These are phyloP conservation scores for Epithele typhae DNA, from an alignment of 768 basidiomycete genomes.

Conservation along the genomic window DNA sequence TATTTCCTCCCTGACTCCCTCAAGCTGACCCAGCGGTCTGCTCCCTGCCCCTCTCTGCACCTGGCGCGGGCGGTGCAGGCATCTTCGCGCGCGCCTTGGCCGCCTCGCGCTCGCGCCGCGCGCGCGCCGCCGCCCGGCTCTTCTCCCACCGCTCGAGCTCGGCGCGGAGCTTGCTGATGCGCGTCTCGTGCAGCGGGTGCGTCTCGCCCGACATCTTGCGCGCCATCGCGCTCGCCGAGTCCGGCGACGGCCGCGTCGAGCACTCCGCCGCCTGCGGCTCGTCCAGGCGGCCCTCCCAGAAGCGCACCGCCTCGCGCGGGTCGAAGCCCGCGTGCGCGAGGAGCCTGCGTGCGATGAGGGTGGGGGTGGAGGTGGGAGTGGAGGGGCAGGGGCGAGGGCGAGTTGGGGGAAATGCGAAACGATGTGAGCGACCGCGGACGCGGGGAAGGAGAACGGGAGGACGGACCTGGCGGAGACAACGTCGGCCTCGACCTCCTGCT, in stretches of 20 bases:
- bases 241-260: slow-evolving; percentile 23
- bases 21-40: too few species aligned
- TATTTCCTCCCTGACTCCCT: too few species aligned
- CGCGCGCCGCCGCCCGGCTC: slow-evolving; percentile 33
- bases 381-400: slow-evolving; percentile 1
- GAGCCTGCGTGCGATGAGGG: slow-evolving; percentile 43
- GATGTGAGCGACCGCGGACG: too few species aligned
- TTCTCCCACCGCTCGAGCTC: slow-evolving; percentile 74
- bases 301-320: slow-evolving; percentile 72
- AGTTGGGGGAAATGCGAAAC: not conserved
- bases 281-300: slow-evolving; percentile 69
- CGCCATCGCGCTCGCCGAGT: slow-evolving; percentile 8
- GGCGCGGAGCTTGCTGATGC: slow-evolving; percentile 53
- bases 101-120: slow-evolving; percentile 7
- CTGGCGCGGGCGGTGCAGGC: too few species aligned
- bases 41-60: too few species aligned
- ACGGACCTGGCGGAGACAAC: slow-evolving; percentile 76
- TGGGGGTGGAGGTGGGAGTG: not conserved
- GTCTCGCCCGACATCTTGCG: slow-evolving; percentile 39
- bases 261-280: slow-evolving; percentile 39
- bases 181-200: slow-evolving; percentile 67
- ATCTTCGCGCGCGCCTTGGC: not conserved
- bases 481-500: slow-evolving; percentile 92
- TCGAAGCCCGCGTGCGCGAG: slow-evolving; percentile 91
- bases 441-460: slow-evolving; percentile 1